These are phyloP conservation scores for Tulasnella sp. DNA, from an alignment of 768 basidiomycete species.

Conservation along the genomic window DNA sequence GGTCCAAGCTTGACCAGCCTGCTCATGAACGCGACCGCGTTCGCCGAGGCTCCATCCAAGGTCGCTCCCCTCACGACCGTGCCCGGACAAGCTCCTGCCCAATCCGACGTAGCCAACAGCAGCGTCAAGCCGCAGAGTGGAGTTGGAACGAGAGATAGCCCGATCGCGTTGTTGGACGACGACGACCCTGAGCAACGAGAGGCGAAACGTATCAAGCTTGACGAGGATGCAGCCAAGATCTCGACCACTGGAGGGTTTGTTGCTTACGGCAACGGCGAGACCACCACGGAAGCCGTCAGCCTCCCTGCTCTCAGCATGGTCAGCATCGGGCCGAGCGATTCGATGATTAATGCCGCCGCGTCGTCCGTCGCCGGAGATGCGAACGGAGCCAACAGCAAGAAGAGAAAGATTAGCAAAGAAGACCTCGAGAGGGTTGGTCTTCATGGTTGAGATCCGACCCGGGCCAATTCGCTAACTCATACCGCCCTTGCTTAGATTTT, in stretches of 20 bases:
- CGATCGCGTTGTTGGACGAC: conserved; percentile 49
- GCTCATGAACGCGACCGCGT: conserved; percentile 18
- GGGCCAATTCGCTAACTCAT: background rate
- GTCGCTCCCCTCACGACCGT: conserved; percentile 20
- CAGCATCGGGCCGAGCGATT: conserved; percentile 4
- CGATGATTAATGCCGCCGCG: background rate
- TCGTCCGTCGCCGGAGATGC: conserved; percentile 10
- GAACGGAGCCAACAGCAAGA: background rate
- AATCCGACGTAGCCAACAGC: background rate
- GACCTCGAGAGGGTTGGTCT: conserved; percentile 33
- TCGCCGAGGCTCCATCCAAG: conserved; percentile 21
- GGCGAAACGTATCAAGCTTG: conserved; percentile 30
- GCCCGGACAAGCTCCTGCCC: background rate
- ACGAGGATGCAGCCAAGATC: conserved; percentile 13
- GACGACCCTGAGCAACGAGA: conserved; percentile 6
- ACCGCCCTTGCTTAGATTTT: background rate
- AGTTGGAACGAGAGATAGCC: conserved; percentile 51
- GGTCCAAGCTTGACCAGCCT: conserved; percentile 19
- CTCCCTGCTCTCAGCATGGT: background rate
- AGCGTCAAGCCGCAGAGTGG: conserved; percentile 33
- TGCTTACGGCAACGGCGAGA: conserved; percentile 52
- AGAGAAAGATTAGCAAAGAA: conserved; percentile 25
- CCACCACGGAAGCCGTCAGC: conserved; percentile 66
- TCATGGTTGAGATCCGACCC: background rate
- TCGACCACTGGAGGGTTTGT: conserved; percentile 8